A percentile compares a stretch with the other conserved stretches of the same genome.
Evolutionary conservation across 2,329 filamentous ascomycete species (phyloP).

Genomic region (Aureobasidium sp.): DNA sequence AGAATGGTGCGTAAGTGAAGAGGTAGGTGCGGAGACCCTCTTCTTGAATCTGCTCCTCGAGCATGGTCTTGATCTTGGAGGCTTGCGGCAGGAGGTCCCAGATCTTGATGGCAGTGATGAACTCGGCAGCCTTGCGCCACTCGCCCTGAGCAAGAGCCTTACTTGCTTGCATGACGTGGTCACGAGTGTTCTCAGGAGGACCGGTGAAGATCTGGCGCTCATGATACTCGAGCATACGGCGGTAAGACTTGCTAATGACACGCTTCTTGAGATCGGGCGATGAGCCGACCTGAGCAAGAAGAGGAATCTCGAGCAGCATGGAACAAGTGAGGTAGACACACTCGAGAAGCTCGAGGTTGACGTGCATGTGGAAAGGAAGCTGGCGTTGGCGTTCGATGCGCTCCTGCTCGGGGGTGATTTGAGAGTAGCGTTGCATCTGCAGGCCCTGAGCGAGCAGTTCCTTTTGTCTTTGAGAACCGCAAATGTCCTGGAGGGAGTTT

Average conservation of each 20-base stretch:
- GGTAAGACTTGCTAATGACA: conserved; percentile 98
- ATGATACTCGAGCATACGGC: conserved; percentile 98
- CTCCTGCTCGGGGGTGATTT: conserved; percentile 96
- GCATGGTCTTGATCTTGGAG: conserved; percentile 92
- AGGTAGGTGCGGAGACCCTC: conserved; percentile 97
- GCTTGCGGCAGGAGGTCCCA: conserved; percentile 95
- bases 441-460: conserved; percentile 96
- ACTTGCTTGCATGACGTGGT: conserved; percentile 98
- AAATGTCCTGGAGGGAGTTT: conserved; percentile 95
- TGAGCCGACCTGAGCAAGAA: conserved; percentile 92
- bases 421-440: conserved; percentile 93
- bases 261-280: conserved; percentile 96
- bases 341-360: conserved; percentile 96
- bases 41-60: conserved; percentile 96
- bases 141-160: conserved; percentile 94
- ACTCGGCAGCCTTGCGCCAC: conserved; percentile 93
- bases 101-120: conserved; percentile 98
- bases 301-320: conserved; percentile 97
- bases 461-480: conserved; percentile 94
- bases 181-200: conserved; percentile 95
- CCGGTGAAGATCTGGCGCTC: conserved; percentile 99
- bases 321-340: conserved; percentile 98
- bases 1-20: conserved; percentile 98
- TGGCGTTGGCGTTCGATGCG: conserved; percentile 94
- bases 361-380: conserved; percentile 99